Base-by-base conservation (phyloP, 2,329 filamentous ascomycete species). In the Chrysoporthe austroafricana region DNA sequence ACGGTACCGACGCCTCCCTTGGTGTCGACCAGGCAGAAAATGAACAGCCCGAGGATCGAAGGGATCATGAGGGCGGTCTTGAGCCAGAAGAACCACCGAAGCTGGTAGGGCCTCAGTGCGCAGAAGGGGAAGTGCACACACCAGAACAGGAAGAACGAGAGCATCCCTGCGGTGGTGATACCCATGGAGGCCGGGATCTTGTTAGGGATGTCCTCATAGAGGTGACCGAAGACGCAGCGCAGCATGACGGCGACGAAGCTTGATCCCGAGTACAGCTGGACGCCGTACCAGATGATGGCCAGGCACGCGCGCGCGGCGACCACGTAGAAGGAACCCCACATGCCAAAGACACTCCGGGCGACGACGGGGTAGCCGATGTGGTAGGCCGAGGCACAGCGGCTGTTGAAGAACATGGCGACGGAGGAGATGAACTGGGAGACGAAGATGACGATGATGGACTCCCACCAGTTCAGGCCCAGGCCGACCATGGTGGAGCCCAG, bases 381-480 rank as follows among this genome's bases (percentile, higher is more conserved):
- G 67, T 82, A 82, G 14, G 78, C 75, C 18, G 73, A 76, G 3
- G 80, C 80, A 61, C 76, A 78, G 56, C 80, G 76, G 18, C 79
- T 79, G 73, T 83, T 83, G 74, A 82, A 79, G 65, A 79, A 77
- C 76, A 81, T 81, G 59, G 79, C 79, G 52, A 81, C 71, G 13
- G 79, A 80, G 8, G 75, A 77, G 70, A 83, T 80, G 61, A 78
- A 42, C 68, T 81, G 79, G 44, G 77, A 79, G 48, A 79, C 73
- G 70, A 83, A 82, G 69, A 82, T 82, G 56, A 81, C 79, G 11
- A 83, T 52, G 62, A 81, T 80, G 36, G 76, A 70, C 71, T 81
- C 78, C 79, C 80, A 82, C 80, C 80, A 83, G 71, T 78, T 81
- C 54, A 82, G 73, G 4, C 80, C 80, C 59, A 81, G 78, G 21